Conservation (phyloP, 768 basidiomycete species). For the Obba rivulosa region DNA sequence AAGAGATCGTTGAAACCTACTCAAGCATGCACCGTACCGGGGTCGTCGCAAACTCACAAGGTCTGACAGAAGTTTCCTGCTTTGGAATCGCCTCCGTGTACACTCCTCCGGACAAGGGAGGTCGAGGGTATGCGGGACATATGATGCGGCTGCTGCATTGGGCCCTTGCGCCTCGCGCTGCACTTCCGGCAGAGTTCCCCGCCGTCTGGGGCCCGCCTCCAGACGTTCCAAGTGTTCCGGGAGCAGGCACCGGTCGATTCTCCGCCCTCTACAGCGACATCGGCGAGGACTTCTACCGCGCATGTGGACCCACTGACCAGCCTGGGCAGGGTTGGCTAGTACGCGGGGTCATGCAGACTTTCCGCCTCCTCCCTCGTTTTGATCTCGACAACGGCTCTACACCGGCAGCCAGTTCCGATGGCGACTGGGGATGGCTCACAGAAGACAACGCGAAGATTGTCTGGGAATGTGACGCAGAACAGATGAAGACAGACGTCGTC, state of each 20-base stretch:
- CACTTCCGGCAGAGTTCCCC: slow-evolving; percentile 33
- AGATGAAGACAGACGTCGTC: slow-evolving; percentile 30
- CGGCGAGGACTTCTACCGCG: slow-evolving; percentile 40
- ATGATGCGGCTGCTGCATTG: slow-evolving; percentile 65
- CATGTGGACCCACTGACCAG: slow-evolving; percentile 30
- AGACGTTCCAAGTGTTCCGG: slow-evolving; percentile 17
- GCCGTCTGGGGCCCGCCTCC: slow-evolving; percentile 40
- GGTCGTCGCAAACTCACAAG: slow-evolving; percentile 16
- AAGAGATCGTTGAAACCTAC: not conserved
- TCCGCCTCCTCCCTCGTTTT: slow-evolving; percentile 27
- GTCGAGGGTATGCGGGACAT: slow-evolving; percentile 52
- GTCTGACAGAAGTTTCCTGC: slow-evolving; percentile 30
- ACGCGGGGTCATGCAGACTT: slow-evolving; percentile 30
- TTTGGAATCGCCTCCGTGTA: slow-evolving; percentile 53
- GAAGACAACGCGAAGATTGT: slow-evolving; percentile 30
- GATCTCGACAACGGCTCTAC: not conserved
- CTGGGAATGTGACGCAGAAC: slow-evolving; percentile 35
- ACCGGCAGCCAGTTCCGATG: not conserved
- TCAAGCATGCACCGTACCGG: slow-evolving; percentile 31
- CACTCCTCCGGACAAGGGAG: slow-evolving; percentile 43
- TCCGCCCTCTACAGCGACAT: slow-evolving; percentile 52
- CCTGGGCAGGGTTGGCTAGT: slow-evolving; percentile 40
- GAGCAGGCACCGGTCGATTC: slow-evolving; percentile 36
- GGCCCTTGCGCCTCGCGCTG: slow-evolving; percentile 35
- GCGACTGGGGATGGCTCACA: slow-evolving; percentile 25